Evolutionary conservation across 1,284 basidiomycete genomes (phyloP).

Genomic region (Anthracocystis setariae): DNA sequence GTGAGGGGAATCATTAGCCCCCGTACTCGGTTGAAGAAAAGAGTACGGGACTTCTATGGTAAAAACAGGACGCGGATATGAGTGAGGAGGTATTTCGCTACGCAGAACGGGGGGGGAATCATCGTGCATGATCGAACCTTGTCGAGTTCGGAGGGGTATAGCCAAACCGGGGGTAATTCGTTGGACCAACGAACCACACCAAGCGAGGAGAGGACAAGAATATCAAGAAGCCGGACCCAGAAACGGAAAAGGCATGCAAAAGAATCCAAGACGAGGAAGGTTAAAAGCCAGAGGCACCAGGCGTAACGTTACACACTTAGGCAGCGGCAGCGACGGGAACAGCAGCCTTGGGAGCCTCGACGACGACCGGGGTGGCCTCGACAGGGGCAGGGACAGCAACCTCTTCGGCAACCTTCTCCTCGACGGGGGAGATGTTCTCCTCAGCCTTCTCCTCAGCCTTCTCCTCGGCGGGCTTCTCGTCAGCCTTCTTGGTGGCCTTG

Average conservation of each 20-base stretch:
- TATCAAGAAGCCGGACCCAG: constrained; percentile 26
- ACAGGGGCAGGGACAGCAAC: constrained; percentile 24
- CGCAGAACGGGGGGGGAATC: constrained; percentile 40
- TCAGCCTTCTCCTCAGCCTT: constrained; percentile 37
- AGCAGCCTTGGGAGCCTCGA: constrained; percentile 42
- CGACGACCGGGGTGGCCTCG: constrained; percentile 21
- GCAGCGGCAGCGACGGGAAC: constrained; percentile 48
- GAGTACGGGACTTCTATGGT: constrained; percentile 21
- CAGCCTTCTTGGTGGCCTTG: constrained; percentile 53
- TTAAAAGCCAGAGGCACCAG: neutral
- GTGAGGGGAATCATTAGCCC: neutral
- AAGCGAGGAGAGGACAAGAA: constrained; percentile 35
- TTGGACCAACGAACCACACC: neutral
- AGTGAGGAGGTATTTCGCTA: constrained; percentile 30
- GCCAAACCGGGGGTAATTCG: constrained; percentile 14
- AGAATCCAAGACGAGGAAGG: constrained; percentile 28
- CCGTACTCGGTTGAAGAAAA: neutral
- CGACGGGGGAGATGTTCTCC: constrained; percentile 23
- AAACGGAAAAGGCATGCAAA: constrained; percentile 37
- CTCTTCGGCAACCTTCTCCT: constrained; percentile 47
- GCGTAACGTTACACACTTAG: constrained; percentile 8
- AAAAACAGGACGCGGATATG: constrained; percentile 1
- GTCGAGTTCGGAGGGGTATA: constrained; percentile 50
- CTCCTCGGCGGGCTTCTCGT: constrained; percentile 37
- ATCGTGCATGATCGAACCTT: constrained; percentile 49